Evolutionary conservation across 2,329 filamentous ascomycete species (phyloP).

Genomic region (Alternaria incomplexa): DNA sequence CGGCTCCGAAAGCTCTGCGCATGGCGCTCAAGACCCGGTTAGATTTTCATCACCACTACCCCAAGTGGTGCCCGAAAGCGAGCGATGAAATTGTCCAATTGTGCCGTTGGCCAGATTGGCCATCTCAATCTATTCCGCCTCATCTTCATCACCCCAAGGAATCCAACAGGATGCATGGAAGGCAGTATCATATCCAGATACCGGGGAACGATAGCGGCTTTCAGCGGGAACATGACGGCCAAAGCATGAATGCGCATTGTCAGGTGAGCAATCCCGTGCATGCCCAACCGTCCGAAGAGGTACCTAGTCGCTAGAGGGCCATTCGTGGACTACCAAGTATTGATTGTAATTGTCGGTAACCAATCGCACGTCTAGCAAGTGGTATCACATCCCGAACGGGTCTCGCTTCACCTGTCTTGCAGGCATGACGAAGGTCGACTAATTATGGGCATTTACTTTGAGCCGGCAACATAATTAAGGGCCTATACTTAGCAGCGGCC

Average conservation of each 20-base stretch:
- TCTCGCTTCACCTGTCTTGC: constrained; percentile 22
- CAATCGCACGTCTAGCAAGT: constrained; percentile 29
- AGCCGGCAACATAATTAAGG: constrained; percentile 36
- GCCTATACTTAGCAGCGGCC: constrained; percentile 38
- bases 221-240: constrained; percentile 6
- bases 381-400: constrained; percentile 23
- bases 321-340: constrained; percentile 47
- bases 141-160: neutral
- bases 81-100: neutral
- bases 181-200: constrained; percentile 22
- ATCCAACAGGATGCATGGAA: constrained; percentile 16
- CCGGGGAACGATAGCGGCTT: constrained; percentile 21
- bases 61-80: constrained; percentile 4
- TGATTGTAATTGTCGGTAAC: constrained; percentile 43
- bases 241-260: constrained; percentile 36
- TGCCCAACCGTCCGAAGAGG: constrained; percentile 20
- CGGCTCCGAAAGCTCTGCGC: constrained; percentile 16
- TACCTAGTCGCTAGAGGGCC: constrained; percentile 37
- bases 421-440: constrained; percentile 17
- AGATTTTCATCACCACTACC: constrained; percentile 6
- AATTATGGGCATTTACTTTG: constrained; percentile 42
- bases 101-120: neutral
- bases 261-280: constrained; percentile 39
- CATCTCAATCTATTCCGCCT: constrained; percentile 3
- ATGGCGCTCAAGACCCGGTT: constrained; percentile 17